phyloP scores from a whole-genome alignment of 1,284 basidiomycete genomes.

The Papiliotrema laurentii region DNA sequence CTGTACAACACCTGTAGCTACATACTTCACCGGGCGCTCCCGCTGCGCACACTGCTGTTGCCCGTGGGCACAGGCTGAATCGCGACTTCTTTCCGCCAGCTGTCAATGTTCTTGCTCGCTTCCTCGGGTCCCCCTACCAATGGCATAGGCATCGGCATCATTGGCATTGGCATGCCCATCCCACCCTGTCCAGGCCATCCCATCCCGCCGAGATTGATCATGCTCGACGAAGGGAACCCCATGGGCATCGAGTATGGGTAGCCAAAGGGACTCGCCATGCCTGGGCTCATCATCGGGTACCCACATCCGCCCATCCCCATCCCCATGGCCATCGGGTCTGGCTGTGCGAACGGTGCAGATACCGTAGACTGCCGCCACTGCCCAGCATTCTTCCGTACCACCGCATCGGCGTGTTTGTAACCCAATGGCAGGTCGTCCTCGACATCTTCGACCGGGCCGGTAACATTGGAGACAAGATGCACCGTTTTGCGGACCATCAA shows the following conservation, averaged over 20 bases:
- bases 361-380: background rate
- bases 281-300: background rate
- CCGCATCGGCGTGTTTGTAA: conserved; percentile 33
- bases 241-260: conserved; percentile 9
- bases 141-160: conserved; percentile 4
- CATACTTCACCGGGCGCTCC: background rate
- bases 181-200: background rate
- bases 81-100: conserved; percentile 29
- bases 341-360: background rate
- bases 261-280: background rate
- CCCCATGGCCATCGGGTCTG: background rate
- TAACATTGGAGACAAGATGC: background rate
- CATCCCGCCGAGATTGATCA: conserved; percentile 5
- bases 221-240: conserved; percentile 7
- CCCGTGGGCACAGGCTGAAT: conserved; percentile 8
- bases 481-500: conserved; percentile 12
- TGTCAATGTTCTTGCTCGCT: conserved; percentile 23
- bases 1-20: background rate
- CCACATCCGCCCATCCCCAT: background rate
- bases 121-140: background rate
- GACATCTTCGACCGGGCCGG: conserved; percentile 9
- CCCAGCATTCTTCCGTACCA: conserved; percentile 2
- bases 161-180: conserved; percentile 5
- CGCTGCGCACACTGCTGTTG: background rate
- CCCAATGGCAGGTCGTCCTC: conserved; percentile 42